Conservation (phyloP, 2,329 filamentous ascomycete genomes). For the Coniochaeta sp. region DNA sequence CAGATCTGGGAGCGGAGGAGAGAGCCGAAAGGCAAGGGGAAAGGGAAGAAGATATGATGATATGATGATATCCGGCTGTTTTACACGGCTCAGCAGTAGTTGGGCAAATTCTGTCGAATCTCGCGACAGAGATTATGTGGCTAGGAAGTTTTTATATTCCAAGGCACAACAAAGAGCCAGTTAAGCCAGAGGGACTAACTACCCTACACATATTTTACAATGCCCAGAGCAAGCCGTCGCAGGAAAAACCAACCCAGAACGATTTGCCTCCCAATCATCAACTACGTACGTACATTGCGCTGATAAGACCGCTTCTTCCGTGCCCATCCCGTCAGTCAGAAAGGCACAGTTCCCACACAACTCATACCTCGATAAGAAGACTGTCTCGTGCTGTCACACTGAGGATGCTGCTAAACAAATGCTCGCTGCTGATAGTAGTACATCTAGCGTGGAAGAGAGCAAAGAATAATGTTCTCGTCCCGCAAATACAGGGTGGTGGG, state of each 20-base stretch:
- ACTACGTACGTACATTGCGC: neutral
- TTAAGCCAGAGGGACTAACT: neutral
- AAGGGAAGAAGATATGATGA: constrained; percentile 18
- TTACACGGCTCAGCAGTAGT: too few species aligned
- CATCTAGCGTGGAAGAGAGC: neutral
- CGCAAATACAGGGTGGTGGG: constrained; percentile 1
- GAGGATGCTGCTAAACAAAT: neutral
- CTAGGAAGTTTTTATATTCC: neutral
- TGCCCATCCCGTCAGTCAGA: neutral
- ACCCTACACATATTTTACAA: neutral
- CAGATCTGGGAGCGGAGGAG: constrained; percentile 92
- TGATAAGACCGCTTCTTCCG: neutral
- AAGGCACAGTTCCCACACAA: neutral
- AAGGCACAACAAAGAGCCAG: neutral
- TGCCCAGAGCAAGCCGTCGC: neutral
- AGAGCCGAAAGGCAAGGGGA: constrained; percentile 31
- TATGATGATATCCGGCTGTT: too few species aligned
- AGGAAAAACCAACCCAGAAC: neutral
- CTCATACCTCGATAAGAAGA: neutral
- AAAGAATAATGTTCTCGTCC: neutral
- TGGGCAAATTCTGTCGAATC: too few species aligned
- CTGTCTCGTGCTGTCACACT: neutral
- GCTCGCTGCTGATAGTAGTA: constrained; percentile 2
- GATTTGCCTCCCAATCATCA: neutral
- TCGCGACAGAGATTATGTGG: neutral